phyloP scores from a whole-genome alignment of 2,329 filamentous ascomycete species.

The Colletotrichum sojae region DNA sequence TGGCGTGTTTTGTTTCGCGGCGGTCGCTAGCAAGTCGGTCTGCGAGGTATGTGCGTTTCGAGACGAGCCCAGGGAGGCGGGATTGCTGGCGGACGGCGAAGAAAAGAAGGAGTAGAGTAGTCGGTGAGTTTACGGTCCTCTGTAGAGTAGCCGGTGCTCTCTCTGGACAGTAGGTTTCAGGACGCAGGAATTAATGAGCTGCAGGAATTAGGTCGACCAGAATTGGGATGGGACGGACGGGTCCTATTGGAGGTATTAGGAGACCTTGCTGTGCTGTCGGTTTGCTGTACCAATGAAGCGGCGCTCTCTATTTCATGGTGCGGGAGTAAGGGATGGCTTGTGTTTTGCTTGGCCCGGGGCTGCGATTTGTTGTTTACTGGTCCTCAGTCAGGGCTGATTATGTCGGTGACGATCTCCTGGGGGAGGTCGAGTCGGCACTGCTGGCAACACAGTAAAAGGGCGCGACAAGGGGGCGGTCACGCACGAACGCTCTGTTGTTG shows the following conservation, averaged over 20 bases:
- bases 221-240: slow-evolving; percentile 35
- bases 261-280: slow-evolving; percentile 30
- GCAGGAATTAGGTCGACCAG: slow-evolving; percentile 40
- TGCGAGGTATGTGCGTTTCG: slow-evolving; percentile 28
- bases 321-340: slow-evolving; percentile 39
- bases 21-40: slow-evolving; percentile 33
- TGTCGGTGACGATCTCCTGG: slow-evolving; percentile 30
- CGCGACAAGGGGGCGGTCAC: slow-evolving; percentile 33
- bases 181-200: slow-evolving; percentile 39
- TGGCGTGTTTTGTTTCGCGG: slow-evolving; percentile 36
- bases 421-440: slow-evolving; percentile 14
- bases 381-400: slow-evolving; percentile 18
- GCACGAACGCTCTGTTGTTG: slow-evolving; percentile 29
- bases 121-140: slow-evolving; percentile 19
- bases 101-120: slow-evolving; percentile 21
- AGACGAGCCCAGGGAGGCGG: slow-evolving; percentile 35
- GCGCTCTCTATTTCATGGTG: slow-evolving; percentile 61
- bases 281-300: slow-evolving; percentile 53
- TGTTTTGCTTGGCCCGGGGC: slow-evolving; percentile 25
- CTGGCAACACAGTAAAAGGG: slow-evolving; percentile 24
- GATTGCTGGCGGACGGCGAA: slow-evolving; percentile 27
- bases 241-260: slow-evolving; percentile 39
- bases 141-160: slow-evolving; percentile 8
- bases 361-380: slow-evolving; percentile 53
- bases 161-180: slow-evolving; percentile 36